Base-by-base conservation (phyloP, 352 stramenopile genomes). In the Phytophthora quininea region DNA sequence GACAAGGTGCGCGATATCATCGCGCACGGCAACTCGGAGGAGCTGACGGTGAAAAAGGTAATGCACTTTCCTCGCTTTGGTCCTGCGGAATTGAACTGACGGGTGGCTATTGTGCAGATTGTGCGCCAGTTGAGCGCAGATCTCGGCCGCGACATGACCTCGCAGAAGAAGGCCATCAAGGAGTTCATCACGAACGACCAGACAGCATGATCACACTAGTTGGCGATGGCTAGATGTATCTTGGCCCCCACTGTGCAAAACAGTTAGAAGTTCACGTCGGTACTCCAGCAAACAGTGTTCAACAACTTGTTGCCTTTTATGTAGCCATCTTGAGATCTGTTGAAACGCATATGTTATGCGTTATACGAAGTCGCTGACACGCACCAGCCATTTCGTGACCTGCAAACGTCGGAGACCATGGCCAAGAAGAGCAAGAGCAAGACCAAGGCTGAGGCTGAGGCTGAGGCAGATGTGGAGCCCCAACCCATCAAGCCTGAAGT, bases 1-100 rank as follows among this genome's bases (percentile, higher is more conserved):
- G 77, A 69, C 33, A 91, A 91, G 51, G 77, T 95, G 54, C 74
- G 85, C 67, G 77, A 92, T 45, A 95, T 95, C 69, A 92, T 95
- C 42, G 81, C 80, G 3, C 71, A 88, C 32, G 87, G 87, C 42
- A 77, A 95, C 52, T 79, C 84, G 2, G 82, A 93, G 53, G 81
- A 93, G 54, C 73, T 95, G 47, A 95, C 87, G n/a, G 73, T 93
- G 31, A 95, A 95, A 52, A 90, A 89, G 79, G 87, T 95, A 73
- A 64, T 4, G 60, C n/a, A 29, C 27, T 11, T 58, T 8, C 12
- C 10, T 33, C 29, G 31, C 19, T 55, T 6, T 55, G 8, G 58
- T 29, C 35, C 6, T 4, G 48, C 0, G 4, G 15, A 29, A 57
- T 48, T 35, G 48, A 50, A 27, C 29, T 40, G 31, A 29, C 35